Evolutionary conservation across 2,329 filamentous ascomycete species (phyloP), one percentile per base, ranked within the genome.

Genomic region (Claviceps lovelessii): DNA sequence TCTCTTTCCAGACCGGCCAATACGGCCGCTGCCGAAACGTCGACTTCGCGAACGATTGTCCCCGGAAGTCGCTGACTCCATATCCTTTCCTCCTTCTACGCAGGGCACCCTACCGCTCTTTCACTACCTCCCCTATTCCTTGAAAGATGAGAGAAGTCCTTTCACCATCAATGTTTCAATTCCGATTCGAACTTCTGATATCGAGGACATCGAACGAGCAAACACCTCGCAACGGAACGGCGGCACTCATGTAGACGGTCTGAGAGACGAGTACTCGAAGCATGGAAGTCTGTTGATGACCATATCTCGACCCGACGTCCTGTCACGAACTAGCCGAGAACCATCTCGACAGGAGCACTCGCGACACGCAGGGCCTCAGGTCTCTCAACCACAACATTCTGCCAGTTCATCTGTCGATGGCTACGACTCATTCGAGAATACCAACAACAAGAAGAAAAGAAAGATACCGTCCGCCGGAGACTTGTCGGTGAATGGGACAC

Each of bases 371-470:
- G 75, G 75, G 55, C 69, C 73, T 19, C 76, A 49, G 45, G 28
- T 13, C 23, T 31, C 45, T 15, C 45, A 81, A 47, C 79, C 81
- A 28, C 78, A 84, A 51, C 78, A 78, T 47, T 89, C 88, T 13
- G 83, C 84, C 29, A 77, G 80, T 6, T 85, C 84, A 5, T 86
- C 85, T 3, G 74, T 81, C 11, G 91, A 97, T 67, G 90, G 90
- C 15, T 97, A 97, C 68, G 93, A 98, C 68, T 93, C 89, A 7
- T 95, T 96, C 63, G 93, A 98, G 70, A 97, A 97, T 64, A 95
- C 89, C 41, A 97, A 95, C 69, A 98, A 98, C 68, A 98, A 98
- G 72, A 98, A 97, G 75, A 97, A 98, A 71, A 81, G 93, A 61
- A 98, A 98, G 72, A 97, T 98, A 42, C 93, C 93, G 0, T 90